Evolutionary conservation across 1,284 basidiomycete species (phyloP), one percentile per base, ranked within the genome.

Genomic region (Cutaneotrichosporon arboriforme): DNA sequence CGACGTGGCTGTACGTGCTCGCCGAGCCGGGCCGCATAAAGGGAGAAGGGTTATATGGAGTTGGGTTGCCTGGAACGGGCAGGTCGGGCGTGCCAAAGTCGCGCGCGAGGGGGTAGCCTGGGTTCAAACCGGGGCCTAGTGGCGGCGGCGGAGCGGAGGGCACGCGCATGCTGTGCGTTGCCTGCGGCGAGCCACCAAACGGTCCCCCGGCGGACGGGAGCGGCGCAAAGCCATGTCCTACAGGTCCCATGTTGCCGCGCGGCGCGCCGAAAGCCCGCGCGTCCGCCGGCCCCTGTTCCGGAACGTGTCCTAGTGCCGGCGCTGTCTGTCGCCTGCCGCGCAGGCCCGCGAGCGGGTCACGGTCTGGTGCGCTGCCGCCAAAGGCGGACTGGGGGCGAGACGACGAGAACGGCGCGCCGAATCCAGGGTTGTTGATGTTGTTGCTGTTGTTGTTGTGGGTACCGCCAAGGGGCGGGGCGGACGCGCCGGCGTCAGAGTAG

Each of bases 1-100:
- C 20, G 4, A 21, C 41, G 4, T 59, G 60, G 7, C 67, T 67
- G 31, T 69, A 76, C 12, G 76, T 76, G 15, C 77, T 77, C 2
- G 72, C 61, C 2, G 75, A 69, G 0, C 66, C 61, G 51, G 57
- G 72, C 52, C 52, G 26, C 37, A 54, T 17, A 48, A 53, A 54
- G 1, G 50, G 50, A 12, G 42, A 42, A 7, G 54, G 41, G 4
- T 46, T 21, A 18, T 56, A 59, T 7, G 54, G 51, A n/a, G 57
- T 49, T 4, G 36, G 63, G 55, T 31, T 31, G 26, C 7, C 26
- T 7, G 7, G 7, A 5, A 31, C 7, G 7, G 54, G 46, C 18
- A 60, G 51, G 17, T 67, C 64, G 4, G 67, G 64, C 2, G 67
- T 69, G 8, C 53, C 60, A 41, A 57, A 66, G 47, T 65, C 64